Base-by-base conservation (phyloP, 768 basidiomycete genomes). In the Hypsizygus marmoreus region DNA sequence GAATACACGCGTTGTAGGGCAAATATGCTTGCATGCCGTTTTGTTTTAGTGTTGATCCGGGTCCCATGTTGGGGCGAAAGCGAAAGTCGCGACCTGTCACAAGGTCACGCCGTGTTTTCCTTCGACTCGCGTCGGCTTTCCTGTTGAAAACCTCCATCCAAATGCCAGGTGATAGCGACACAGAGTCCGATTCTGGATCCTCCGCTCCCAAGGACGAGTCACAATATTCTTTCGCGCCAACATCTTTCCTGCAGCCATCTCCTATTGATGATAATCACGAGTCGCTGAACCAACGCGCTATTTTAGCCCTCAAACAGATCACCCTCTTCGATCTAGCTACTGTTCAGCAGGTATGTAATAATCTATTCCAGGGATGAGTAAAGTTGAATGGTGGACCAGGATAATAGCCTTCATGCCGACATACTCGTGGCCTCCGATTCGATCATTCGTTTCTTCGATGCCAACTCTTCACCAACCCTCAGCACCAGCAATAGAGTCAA, bases 101-200 rank as follows among this genome's bases (percentile, higher is more conserved):
- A n/a, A n/a, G n/a, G n/a, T n/a, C n/a, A n/a, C n/a, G n/a, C n/a
- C n/a, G n/a, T n/a, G n/a, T n/a, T n/a, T n/a, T n/a, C n/a, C n/a
- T n/a, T n/a, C n/a, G n/a, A n/a, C n/a, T n/a, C n/a, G n/a, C n/a
- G n/a, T n/a, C n/a, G n/a, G n/a, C n/a, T n/a, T n/a, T n/a, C 20
- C 34, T 12, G 6, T 20, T 24, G 10, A 11, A 17, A 6, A 12
- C n/a, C 49, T 23, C 33, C n/a, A 6, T 26, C 41, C 12, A 28
- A 41, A 63, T 62, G 57, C 39, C 45, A 17, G 28, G 32, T 19
- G 54, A 50, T 39, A 81, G 76, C 61, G 78, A 80, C 40, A 82
- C 82, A 13, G 84, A 85, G 53, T 76, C 78, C 24, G 81, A 75
- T 40, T 56, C 73, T 8, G 72, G 76, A 43, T 51, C 56, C 16